Percentiles rank a stretch among this genome's conserved stretches.
These are phyloP conservation scores for Polygonum aviculare DNA, from an alignment of 148 eudicot species.

Conservation along the genomic window DNA sequence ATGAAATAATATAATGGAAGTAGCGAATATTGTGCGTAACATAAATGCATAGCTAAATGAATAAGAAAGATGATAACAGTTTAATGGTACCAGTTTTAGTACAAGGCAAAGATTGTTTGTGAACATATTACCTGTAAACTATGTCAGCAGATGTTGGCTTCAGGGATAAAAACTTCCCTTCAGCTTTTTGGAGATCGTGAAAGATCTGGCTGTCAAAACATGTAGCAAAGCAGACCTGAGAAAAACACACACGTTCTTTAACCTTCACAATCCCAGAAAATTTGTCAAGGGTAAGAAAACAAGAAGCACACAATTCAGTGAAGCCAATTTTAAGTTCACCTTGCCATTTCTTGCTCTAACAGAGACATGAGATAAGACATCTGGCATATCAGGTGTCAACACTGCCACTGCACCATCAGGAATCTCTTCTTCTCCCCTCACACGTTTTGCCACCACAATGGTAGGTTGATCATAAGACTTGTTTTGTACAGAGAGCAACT, in stretches of 20 bases:
- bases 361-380: conserved; percentile 96
- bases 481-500: conserved; percentile 88
- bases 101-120: background rate
- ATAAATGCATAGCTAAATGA: background rate
- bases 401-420: conserved; percentile 98
- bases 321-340: conserved; percentile 26
- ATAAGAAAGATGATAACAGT: background rate
- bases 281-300: background rate
- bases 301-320: background rate
- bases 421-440: conserved; percentile 96
- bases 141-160: conserved; percentile 83
- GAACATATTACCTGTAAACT: conserved; percentile 45
- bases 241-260: background rate
- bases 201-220: conserved; percentile 79
- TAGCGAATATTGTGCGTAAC: background rate
- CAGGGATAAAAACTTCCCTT: conserved; percentile 68
- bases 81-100: background rate
- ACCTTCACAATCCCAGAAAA: background rate
- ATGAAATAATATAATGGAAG: background rate
- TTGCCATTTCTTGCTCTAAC: conserved; percentile 98
- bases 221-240: conserved; percentile 90
- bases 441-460: conserved; percentile 83
- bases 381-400: conserved; percentile 98
- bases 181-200: conserved; percentile 62
- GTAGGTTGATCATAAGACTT: conserved; percentile 72